phyloP scores from a whole-genome alignment of 164 flowering plant genomes.

The Euptelea pleiosperma region DNA sequence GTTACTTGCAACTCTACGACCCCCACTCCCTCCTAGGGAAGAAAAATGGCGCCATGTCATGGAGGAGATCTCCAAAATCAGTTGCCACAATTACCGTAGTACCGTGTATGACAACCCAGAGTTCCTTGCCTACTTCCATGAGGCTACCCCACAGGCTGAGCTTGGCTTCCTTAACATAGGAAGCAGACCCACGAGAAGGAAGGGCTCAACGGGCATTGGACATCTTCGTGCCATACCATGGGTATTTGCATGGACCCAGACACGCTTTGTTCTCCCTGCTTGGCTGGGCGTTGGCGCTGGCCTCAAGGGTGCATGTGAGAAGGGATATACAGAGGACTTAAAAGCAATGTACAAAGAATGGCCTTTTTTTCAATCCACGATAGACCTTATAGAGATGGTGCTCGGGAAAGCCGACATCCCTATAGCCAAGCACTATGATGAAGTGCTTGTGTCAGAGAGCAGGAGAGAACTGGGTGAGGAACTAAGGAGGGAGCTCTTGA shows the following conservation, averaged over 20 bases:
- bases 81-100: conserved; percentile 70
- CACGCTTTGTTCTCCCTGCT: conserved; percentile 87
- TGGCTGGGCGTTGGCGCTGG: conserved; percentile 98
- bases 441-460: conserved; percentile 68
- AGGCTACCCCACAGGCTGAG: conserved; percentile 96
- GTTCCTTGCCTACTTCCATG: conserved; percentile 81
- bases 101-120: conserved; percentile 89
- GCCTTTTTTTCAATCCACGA: conserved; percentile 91
- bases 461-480: conserved; percentile 63
- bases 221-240: conserved; percentile 92
- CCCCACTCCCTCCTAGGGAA: conserved; percentile 86
- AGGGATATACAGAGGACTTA: conserved; percentile 67
- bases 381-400: conserved; percentile 96
- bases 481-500: conserved; percentile 59
- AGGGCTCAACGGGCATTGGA: conserved; percentile 71
- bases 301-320: conserved; percentile 68
- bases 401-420: conserved; percentile 78
- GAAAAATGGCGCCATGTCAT: conserved; percentile 84
- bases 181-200: conserved; percentile 87
- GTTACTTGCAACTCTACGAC: conserved; percentile 76
- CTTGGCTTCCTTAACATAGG: conserved; percentile 93
- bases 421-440: conserved; percentile 83
- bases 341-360: conserved; percentile 85
- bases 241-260: conserved; percentile 98
- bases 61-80: conserved; percentile 85